Base-by-base conservation (phyloP, 2,329 filamentous ascomycete genomes). In the Dothideomycetes sp. region DNA sequence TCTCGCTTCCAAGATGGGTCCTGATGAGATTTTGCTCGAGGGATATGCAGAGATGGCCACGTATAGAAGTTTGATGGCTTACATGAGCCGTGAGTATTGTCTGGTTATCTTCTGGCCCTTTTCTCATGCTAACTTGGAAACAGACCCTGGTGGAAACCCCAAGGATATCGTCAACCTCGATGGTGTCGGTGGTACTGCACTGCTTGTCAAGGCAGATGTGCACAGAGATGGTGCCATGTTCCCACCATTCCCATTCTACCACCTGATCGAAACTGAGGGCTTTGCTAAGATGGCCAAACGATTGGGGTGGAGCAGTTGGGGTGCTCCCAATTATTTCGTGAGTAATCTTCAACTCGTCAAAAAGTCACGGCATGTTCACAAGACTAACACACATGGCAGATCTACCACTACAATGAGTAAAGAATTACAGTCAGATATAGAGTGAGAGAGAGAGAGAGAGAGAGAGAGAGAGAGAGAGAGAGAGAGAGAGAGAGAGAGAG, bases 181-280 rank as follows among this genome's bases (percentile, higher is more conserved):
- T 58, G 91, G 91, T 35, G 91, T 98, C 3, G 91, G 91, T 41
- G 91, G 91, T 24, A 93, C 89, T 1, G 84, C 88, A 2, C 68
- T 98, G 48, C 68, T 98, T 55, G 91, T 98, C 45, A 95, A 94
- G 68, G 91, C 88, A 2, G 88, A 96, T 45, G 91, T 98, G 17
- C 91, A 98, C 60, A 78, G 91, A 18, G 91, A 98, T 56, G 91
- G 91, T 15, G 89, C 91, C 59, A 98, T 96, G 89, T 98, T 98
- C 66, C 91, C 91, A 13, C 77, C 91, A 0, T 98, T 98, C 59
- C 66, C 89, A 3, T 98, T 98, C 58, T 96, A 95, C 59, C 83
- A 98, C 62, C 71, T 98, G 46, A 93, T 98, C 46, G 91, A 98
- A 69, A 96, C 91, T 0, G 91, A 98, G 58, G 91, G 91, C 0